Evolutionary conservation across 495 filamentous ascomycete species (phyloP).

Genomic region (Aspergillus bertholletiae): DNA sequence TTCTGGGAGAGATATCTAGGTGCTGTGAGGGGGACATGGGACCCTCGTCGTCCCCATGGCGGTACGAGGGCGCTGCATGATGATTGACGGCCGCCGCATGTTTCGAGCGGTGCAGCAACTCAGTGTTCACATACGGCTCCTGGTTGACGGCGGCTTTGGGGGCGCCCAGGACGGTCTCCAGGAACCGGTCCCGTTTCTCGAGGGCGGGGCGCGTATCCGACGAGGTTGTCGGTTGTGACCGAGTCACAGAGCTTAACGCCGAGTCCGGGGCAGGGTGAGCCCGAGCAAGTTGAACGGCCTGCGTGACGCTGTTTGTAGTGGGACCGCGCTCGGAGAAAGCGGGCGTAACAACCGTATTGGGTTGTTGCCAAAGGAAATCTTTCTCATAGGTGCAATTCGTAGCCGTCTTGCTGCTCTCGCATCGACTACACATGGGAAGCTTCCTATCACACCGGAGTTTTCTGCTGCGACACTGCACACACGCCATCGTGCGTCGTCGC

Average conservation of each 20-base stretch:
- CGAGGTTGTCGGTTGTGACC: conserved; percentile 23
- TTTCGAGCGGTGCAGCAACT: conserved; percentile 30
- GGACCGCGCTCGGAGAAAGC: conserved; percentile 28
- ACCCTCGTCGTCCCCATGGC: conserved; percentile 15
- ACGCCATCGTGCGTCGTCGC: conserved; percentile 39
- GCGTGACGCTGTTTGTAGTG: conserved; percentile 16
- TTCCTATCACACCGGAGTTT: conserved; percentile 70
- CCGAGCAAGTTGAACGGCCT: conserved; percentile 18
- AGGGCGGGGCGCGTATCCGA: conserved; percentile 10
- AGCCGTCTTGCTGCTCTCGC: conserved; percentile 47
- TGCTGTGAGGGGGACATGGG: conserved; percentile 32
- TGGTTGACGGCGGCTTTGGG: conserved; percentile 40
- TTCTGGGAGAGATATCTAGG: conserved; percentile 36
- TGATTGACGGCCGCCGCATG: conserved; percentile 8
- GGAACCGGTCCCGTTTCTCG: conserved; percentile 34
- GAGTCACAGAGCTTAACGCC: conserved; percentile 30
- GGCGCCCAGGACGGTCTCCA: conserved; percentile 44
- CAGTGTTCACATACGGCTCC: conserved; percentile 32
- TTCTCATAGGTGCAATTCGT: conserved; percentile 44
- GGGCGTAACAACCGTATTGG: conserved; percentile 30
- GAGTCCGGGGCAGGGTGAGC: conserved; percentile 34
- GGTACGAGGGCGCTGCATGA: conserved; percentile 3
- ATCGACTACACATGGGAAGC: conserved; percentile 62
- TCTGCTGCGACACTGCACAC: conserved; percentile 56
- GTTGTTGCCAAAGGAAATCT: conserved; percentile 47